These are phyloP conservation scores for Phoenix dactylifera DNA, from an alignment of 176 grass and related monocot species.

Conservation along the genomic window DNA sequence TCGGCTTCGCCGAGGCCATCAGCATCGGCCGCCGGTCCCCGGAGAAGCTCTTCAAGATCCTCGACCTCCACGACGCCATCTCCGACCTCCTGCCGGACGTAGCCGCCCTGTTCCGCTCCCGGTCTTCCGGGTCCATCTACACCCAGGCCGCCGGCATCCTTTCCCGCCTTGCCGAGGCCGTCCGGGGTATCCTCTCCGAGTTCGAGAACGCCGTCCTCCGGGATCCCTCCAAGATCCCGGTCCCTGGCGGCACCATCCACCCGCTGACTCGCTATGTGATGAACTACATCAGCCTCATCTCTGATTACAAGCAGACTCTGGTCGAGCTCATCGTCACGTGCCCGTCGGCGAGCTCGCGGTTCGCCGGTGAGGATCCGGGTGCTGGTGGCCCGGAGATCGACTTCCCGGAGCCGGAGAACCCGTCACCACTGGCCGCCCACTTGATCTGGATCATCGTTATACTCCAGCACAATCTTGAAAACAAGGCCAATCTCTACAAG, in stretches of 20 bases:
- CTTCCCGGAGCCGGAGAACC: slow-evolving; percentile 53
- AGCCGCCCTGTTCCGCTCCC: slow-evolving; percentile 56
- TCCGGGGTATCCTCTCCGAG: slow-evolving; percentile 80
- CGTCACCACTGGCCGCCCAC: slow-evolving; percentile 55
- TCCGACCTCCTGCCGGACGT: slow-evolving; percentile 71
- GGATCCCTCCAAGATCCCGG: slow-evolving; percentile 59
- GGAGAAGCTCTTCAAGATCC: slow-evolving; percentile 91
- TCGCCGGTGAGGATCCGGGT: slow-evolving; percentile 23
- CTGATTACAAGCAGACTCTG: slow-evolving; percentile 77
- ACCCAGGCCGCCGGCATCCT: slow-evolving; percentile 62
- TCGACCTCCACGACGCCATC: slow-evolving; percentile 80
- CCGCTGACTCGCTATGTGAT: slow-evolving; percentile 93
- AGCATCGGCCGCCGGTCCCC: slow-evolving; percentile 78
- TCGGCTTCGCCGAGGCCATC: slow-evolving; percentile 83
- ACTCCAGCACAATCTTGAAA: slow-evolving; percentile 73
- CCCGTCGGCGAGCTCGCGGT: slow-evolving; percentile 38
- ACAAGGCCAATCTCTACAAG: slow-evolving; percentile 71
- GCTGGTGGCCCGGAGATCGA: slow-evolving; percentile 45
- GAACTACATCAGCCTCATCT: slow-evolving; percentile 80
- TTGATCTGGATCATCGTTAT: slow-evolving; percentile 80
- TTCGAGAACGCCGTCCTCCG: slow-evolving; percentile 83
- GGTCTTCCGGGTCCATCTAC: slow-evolving; percentile 55
- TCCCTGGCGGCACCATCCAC: slow-evolving; percentile 80
- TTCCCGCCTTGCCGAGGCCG: slow-evolving; percentile 61
- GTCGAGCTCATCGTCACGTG: slow-evolving; percentile 50